Evolutionary conservation across 106 monocot genomes (phyloP), one percentile per base, ranked within the genome.

Genomic region (Xerophyta viscosa): DNA sequence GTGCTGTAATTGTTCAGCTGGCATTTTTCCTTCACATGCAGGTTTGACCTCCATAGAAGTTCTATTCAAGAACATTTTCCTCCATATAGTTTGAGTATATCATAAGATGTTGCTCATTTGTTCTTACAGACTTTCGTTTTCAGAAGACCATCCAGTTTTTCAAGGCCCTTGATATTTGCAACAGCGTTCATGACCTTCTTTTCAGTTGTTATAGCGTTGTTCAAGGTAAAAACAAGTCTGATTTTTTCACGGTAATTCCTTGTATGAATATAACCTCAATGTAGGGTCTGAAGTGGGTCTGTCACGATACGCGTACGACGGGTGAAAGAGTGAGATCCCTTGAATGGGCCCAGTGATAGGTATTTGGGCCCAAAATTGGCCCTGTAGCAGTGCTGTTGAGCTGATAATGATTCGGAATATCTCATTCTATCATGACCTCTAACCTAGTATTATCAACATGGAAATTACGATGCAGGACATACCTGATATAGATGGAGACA

Each of bases 131-230:
- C 64, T 2, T 99, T 86, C 67, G 86, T 99, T 54, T 90, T 90
- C 54, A 51, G 72, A 64, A 85, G 90, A 63, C 74, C 79, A 41
- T 59, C 69, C 44, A 71, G 24, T 39, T 74, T 90, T 42, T 68
- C 90, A 12, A 99, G 74, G 77, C 83, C 98, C 19, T 59, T 90
- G 71, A 82, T 90, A 65, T 99, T 99, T 67, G 98, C 98, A 57
- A 90, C 90, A 48, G 86, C 82, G 44, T 99, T 99, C 50, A 99
- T 99, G 98, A 83, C 72, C 54, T 99, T 99, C 90, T 99, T 99
- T 59, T 99, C 98, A 41, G 80, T 99, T 63, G 98, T 99, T 50
- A 99, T 90, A 54, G 98, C 98, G 56, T 59, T 99, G 29, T 99
- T 99, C 66, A 99, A 99, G 90, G 98, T 99, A 75, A 31, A 70